Evolutionary conservation across 2,329 filamentous ascomycete genomes (phyloP).

Genomic region (Penicillium sp.): DNA sequence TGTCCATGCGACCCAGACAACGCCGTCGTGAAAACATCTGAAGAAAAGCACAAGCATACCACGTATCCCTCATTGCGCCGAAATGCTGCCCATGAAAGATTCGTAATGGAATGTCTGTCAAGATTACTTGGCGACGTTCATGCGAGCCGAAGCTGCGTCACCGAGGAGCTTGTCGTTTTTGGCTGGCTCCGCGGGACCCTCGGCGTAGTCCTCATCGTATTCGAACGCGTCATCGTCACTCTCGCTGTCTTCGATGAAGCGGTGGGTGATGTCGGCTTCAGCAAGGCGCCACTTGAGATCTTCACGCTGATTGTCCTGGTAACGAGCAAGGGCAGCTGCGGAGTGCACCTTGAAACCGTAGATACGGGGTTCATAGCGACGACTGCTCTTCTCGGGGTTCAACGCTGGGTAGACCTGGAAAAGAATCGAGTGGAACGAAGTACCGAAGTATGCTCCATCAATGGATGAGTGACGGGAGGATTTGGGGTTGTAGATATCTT

Average conservation of each 20-base stretch:
- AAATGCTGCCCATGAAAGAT: constrained; percentile 20
- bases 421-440: constrained; percentile 97
- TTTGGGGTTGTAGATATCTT: constrained; percentile 98
- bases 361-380: constrained; percentile 83
- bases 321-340: constrained; percentile 79
- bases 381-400: constrained; percentile 78
- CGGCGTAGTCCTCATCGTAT: constrained; percentile 25
- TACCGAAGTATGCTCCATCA: constrained; percentile 96
- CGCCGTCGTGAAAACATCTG: constrained; percentile 30
- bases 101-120: not conserved
- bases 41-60: constrained; percentile 21
- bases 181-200: constrained; percentile 36
- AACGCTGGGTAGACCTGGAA: constrained; percentile 97
- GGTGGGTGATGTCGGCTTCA: constrained; percentile 68
- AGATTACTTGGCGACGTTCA: constrained; percentile 39
- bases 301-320: constrained; percentile 80
- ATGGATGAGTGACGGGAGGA: constrained; percentile 93
- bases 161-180: constrained; percentile 28
- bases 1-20: constrained; percentile 23
- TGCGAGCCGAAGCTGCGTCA: constrained; percentile 37
- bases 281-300: constrained; percentile 78
- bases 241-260: constrained; percentile 70
- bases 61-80: constrained; percentile 31
- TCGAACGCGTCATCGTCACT: constrained; percentile 57
- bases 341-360: constrained; percentile 97